Evolutionary conservation across 225 moss, liverwort and hornwort species (phyloP).

Genomic region (Bryum argenteum): DNA sequence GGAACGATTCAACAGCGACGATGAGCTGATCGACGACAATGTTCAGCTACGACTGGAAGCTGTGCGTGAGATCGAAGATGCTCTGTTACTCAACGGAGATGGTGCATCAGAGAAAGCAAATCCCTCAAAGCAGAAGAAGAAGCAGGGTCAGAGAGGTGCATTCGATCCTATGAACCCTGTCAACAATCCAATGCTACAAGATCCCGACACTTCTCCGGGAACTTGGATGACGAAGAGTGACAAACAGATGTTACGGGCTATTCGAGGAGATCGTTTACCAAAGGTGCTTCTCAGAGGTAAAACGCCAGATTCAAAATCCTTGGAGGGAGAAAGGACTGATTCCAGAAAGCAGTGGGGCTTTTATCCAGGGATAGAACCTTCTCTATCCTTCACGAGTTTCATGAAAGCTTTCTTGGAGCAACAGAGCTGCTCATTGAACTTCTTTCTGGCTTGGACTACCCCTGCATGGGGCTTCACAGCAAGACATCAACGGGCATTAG

Average conservation of each 20-base stretch:
- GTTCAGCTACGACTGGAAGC: conserved; percentile 71
- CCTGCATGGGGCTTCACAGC: conserved; percentile 90
- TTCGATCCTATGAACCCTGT: conserved; percentile 82
- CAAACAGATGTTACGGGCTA: conserved; percentile 64
- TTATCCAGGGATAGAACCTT: conserved; percentile 52
- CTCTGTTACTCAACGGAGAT: conserved; percentile 68
- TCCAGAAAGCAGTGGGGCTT: conserved; percentile 54
- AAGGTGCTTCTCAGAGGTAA: conserved; percentile 34
- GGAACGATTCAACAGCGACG: conserved; percentile 75
- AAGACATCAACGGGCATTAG: conserved; percentile 84
- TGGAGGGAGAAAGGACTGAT: conserved; percentile 15
- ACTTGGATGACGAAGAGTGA: conserved; percentile 86
- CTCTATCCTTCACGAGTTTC: conserved; percentile 60
- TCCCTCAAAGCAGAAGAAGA: conserved; percentile 50
- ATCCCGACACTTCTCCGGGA: conserved; percentile 82
- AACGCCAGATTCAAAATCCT: conserved; percentile 16
- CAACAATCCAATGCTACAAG: conserved; percentile 86
- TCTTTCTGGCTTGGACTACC: conserved; percentile 95
- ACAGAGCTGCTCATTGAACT: conserved; percentile 64
- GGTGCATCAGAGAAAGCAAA: conserved; percentile 41
- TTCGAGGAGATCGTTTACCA: conserved; percentile 46
- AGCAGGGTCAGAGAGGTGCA: conserved; percentile 26
- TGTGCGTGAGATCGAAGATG: conserved; percentile 83
- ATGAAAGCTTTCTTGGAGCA: conserved; percentile 68
- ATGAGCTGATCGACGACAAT: conserved; percentile 77